phyloP scores from a whole-genome alignment of 257 asterid genomes.

The Penstemon eatonii region DNA sequence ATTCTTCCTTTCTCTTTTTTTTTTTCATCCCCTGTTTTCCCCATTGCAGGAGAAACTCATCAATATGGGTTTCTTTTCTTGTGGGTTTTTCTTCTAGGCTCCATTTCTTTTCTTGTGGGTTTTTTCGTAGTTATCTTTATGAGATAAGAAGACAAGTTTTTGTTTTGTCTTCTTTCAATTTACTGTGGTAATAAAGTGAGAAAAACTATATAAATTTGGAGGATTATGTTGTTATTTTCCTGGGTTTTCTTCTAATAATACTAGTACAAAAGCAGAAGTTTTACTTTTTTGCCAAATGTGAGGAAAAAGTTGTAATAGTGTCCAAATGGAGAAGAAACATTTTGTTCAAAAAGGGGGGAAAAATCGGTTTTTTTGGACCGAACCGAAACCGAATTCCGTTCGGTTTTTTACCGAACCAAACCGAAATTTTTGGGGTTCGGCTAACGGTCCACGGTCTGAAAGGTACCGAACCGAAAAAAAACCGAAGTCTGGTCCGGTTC shows the following conservation, averaged over 20 bases:
- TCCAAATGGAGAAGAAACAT: too few species aligned
- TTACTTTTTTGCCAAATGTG: not conserved
- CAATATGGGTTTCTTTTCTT: slow-evolving; percentile 54
- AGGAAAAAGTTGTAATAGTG: not conserved
- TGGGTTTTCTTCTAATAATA: not conserved
- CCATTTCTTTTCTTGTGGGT: slow-evolving; percentile 43
- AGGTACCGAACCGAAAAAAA: too few species aligned
- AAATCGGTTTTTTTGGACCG: too few species aligned
- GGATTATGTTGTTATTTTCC: not conserved
- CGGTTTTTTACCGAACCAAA: too few species aligned
- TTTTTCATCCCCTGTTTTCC: slow-evolving; percentile 71
- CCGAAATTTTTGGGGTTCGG: too few species aligned
- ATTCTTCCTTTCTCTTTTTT: too few species aligned
- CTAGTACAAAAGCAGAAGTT: not conserved
- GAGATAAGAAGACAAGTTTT: slow-evolving; percentile 38
- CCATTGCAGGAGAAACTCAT: slow-evolving; percentile 54
- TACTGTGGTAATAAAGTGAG: slow-evolving; percentile 24
- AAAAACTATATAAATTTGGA: not conserved
- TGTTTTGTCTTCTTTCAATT: slow-evolving; percentile 25
- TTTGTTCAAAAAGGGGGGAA: too few species aligned
- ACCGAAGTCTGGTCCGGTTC: too few species aligned
- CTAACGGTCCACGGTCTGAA: too few species aligned
- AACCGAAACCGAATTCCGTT: too few species aligned
- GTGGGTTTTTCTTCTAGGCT: slow-evolving; percentile 33
- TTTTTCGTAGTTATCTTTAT: slow-evolving; percentile 29